Percentiles rank a stretch among this genome's conserved stretches.
phyloP scores from a whole-genome alignment of 352 stramenopile genomes.

The Thraustochytrium sp. region DNA sequence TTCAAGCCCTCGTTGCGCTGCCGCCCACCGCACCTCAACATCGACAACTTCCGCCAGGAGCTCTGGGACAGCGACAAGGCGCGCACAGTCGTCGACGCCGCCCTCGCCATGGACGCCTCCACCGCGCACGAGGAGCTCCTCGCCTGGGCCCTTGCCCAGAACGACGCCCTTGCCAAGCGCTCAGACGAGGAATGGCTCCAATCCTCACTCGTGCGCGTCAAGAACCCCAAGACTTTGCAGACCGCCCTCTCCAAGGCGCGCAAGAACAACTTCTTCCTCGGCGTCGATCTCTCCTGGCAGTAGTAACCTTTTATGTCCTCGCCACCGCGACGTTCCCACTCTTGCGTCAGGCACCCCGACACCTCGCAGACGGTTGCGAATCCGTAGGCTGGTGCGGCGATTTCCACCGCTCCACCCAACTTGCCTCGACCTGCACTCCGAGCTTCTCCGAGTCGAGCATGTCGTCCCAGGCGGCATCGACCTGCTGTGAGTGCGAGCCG shows the following conservation, averaged over 20 bases:
- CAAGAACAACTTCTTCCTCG: conserved; percentile 23
- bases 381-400: too few species aligned
- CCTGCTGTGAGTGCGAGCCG: too few species aligned
- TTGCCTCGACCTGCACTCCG: too few species aligned
- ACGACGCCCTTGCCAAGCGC: background rate
- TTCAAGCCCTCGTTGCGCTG: conserved; percentile 32
- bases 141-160: background rate
- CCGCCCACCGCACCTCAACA: conserved; percentile 23
- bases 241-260: background rate
- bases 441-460: too few species aligned
- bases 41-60: conserved; percentile 36
- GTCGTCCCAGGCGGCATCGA: too few species aligned
- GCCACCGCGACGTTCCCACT: too few species aligned
- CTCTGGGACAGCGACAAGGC: conserved; percentile 20
- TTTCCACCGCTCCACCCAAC: too few species aligned
- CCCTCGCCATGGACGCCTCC: background rate
- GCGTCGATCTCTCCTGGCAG: background rate
- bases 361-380: too few species aligned
- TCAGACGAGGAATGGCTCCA: background rate
- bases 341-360: too few species aligned
- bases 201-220: background rate
- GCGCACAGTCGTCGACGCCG: background rate
- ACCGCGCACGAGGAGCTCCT: background rate
- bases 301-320: too few species aligned
- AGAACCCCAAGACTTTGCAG: background rate